Base-by-base conservation (phyloP, 208 protist genomes). In the Crithidia thermophila region DNA sequence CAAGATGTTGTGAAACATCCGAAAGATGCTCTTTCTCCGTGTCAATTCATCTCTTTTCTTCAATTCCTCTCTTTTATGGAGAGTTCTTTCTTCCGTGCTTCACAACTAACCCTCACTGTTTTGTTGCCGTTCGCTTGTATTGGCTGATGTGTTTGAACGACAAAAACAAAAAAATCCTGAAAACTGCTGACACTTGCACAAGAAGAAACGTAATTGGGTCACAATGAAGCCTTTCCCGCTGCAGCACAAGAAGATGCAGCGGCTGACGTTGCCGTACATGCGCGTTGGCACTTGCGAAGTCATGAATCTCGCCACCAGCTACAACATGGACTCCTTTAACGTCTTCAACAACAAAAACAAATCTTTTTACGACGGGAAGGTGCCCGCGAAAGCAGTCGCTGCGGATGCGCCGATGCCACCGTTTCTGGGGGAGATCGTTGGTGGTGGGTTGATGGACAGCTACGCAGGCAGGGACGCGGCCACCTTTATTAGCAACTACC, bases 191-290 rank as follows among this genome's bases (percentile, higher is more conserved):
- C n/a, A n/a, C n/a, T n/a, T n/a, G n/a, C 27, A 46, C 28, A 70
- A 11, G n/a, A 3, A 71, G 30, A 43, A 13, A 62, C 37, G 14
- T 1, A 59, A 11, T 11, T 13, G 11, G 46, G 8, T 14, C 43
- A 49, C 34, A 6, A 81, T 94, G 65, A 59, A 81, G 52, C 20
- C 43, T 18, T 94, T 91, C 51, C 85, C 88, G 0, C 75, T 94
- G n/a, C 83, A 88, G 36, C 63, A 93, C 65, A 95, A 93, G 47
- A 85, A 82, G 51, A 62, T 95, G 87, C 74, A 81, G 60, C 77
- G 78, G 21, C 63, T 93, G 18, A 72, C 51, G 30, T 51, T 90
- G 49, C 86, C 87, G 0, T 95, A 88, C 65, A 59, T 93, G 27
- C 16, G 56, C 4, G 72, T 95, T 20, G 90, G 90, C 46, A 81